Conservation (phyloP, 768 basidiomycete genomes). For the Suillus weaverae region DNA sequence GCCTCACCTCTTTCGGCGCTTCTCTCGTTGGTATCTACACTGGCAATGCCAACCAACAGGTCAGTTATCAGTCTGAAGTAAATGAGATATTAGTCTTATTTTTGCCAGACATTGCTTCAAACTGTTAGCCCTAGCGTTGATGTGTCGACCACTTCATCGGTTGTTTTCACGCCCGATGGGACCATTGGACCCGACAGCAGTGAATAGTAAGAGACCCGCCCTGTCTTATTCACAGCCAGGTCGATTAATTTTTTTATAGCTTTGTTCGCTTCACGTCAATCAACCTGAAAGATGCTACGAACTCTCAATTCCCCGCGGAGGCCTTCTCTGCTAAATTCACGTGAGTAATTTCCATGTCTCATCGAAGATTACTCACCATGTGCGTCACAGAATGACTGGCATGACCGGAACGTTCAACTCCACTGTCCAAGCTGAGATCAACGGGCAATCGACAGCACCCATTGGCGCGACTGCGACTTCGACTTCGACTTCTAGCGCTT, state of each 20-base stretch:
- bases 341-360: slow-evolving; percentile 41
- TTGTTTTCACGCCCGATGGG: slow-evolving; percentile 53
- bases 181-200: slow-evolving; percentile 53
- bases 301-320: slow-evolving; percentile 56
- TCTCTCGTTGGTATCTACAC: slow-evolving; percentile 58
- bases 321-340: slow-evolving; percentile 81
- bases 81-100: slow-evolving; percentile 14
- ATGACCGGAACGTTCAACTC: slow-evolving; percentile 75
- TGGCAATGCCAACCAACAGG: slow-evolving; percentile 65
- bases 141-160: slow-evolving; percentile 46
- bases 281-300: slow-evolving; percentile 47
- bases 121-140: slow-evolving; percentile 46
- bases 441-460: slow-evolving; percentile 59
- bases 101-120: slow-evolving; percentile 57
- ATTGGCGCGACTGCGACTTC: slow-evolving; percentile 41
- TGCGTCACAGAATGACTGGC: slow-evolving; percentile 49
- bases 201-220: slow-evolving; percentile 49
- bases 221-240: not conserved
- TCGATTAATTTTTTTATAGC: slow-evolving; percentile 35
- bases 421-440: slow-evolving; percentile 55
- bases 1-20: slow-evolving; percentile 51
- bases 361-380: not conserved
- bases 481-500: slow-evolving; percentile 28
- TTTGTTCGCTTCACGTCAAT: slow-evolving; percentile 79
- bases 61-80: slow-evolving; percentile 23